Evolutionary conservation across 208 protist genomes (phyloP).

Genomic region (Phytomonas francai): DNA sequence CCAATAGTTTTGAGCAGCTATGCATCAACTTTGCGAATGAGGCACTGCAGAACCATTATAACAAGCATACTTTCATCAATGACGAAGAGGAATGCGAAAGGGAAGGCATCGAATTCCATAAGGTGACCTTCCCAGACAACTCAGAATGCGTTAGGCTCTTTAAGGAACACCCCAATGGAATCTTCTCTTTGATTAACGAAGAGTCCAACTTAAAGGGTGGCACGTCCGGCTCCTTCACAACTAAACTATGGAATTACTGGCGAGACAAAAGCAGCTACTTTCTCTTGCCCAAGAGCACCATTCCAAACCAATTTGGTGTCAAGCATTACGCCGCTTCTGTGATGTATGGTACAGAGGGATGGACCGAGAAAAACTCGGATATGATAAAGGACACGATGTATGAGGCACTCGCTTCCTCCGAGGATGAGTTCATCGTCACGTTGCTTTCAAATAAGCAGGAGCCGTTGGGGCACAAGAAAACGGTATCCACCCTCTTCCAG

Average conservation of each 20-base stretch:
- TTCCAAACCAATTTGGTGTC: conserved; percentile 83
- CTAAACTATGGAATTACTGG: conserved; percentile 66
- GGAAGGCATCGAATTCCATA: conserved; percentile 71
- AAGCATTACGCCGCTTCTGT: conserved; percentile 90
- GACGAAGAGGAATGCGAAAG: conserved; percentile 89
- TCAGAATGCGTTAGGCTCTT: conserved; percentile 84
- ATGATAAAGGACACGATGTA: conserved; percentile 80
- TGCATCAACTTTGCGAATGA: conserved; percentile 98
- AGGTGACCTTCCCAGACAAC: conserved; percentile 85
- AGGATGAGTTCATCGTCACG: conserved; percentile 46
- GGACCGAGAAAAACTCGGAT: conserved; percentile 91
- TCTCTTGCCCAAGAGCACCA: conserved; percentile 76
- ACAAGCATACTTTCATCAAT: conserved; percentile 93
- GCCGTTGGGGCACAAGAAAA: conserved; percentile 52
- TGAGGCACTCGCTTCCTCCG: conserved; percentile 32
- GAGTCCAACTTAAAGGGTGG: conserved; percentile 81
- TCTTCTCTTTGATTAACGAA: conserved; percentile 89
- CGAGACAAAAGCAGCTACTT: conserved; percentile 53
- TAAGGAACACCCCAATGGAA: conserved; percentile 57
- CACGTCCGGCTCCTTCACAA: conserved; percentile 59
- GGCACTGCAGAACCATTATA: conserved; percentile 96
- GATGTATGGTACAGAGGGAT: conserved; percentile 79
- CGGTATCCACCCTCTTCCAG: conserved; percentile 78
- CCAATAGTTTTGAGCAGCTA: conserved; percentile 96
- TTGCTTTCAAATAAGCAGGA: conserved; percentile 43